These are phyloP conservation scores for Przewalskia tangutica DNA, from an alignment of 257 asterid genomes.

Conservation along the genomic window DNA sequence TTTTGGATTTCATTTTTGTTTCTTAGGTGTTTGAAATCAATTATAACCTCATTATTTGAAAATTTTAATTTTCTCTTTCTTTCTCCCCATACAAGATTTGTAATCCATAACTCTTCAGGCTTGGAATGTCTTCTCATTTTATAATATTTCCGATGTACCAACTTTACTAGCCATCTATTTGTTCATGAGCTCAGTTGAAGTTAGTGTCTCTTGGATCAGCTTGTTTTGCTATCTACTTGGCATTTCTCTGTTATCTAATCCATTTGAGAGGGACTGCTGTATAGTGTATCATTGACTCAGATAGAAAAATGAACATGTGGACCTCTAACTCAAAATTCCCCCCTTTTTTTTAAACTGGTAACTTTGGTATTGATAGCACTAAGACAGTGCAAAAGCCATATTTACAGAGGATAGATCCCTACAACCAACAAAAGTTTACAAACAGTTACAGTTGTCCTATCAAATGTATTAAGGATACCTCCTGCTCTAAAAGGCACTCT, in stretches of 20 bases:
- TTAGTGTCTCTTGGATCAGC: neutral
- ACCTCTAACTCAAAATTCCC: neutral
- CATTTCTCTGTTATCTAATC: neutral
- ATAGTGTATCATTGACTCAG: neutral
- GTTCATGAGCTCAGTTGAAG: constrained; percentile 1
- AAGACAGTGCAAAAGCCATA: neutral
- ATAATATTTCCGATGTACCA: neutral
- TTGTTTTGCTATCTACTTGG: neutral
- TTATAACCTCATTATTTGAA: neutral
- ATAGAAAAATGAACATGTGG: neutral
- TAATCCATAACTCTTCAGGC: neutral
- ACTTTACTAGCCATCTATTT: neutral
- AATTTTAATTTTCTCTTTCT: neutral
- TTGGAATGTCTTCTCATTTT: neutral
- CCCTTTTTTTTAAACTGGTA: neutral
- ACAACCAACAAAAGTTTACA: neutral
- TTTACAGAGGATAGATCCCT: neutral
- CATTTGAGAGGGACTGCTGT: neutral
- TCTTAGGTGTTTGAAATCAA: neutral
- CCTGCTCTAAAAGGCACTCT: too few relatives aligned
- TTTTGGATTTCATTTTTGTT: neutral
- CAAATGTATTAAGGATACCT: too few relatives aligned
- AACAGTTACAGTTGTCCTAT: too few relatives aligned
- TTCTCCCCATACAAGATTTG: neutral
- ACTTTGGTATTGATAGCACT: neutral